Base-by-base conservation (phyloP, 495 filamentous ascomycete genomes). In the Aspergillus campestris region DNA sequence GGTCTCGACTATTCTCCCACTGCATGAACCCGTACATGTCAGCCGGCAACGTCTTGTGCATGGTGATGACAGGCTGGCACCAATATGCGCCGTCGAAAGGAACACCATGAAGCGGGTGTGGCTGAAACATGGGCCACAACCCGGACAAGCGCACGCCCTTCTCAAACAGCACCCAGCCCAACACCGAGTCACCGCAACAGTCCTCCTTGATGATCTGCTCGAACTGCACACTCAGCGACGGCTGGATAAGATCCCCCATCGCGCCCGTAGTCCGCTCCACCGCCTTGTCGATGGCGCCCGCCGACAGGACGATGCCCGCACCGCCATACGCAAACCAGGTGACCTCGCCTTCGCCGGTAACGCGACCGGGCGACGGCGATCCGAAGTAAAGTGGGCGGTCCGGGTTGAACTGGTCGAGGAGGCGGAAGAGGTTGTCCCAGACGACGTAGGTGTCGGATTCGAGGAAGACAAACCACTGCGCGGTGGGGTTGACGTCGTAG, bases 391-490 rank as follows among this genome's bases (percentile, higher is more conserved):
- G 45, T 40, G 71, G 65, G n/a, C 62, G 59, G 3, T 60, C 52
- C 3, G 70, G 66, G 52, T 79, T 67, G 24, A 79, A 67, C 32
- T 64, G 70, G 13, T 58, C 62, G 15, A 83, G 59, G 44, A 77
- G 71, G 9, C 71, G 72, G 49, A 80, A 72, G 38, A 83, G 53
- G 37, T 78, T 82, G 50, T 76, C 71, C 78, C 79, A 82, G n/a
- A 81, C 64, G 30, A 78, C 52, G 49, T 80, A 83, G 1, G 79
- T 81, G 56, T 84, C 80, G 6, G 73, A 72, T 49, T 83, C 79
- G 39, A 79, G 68, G 49, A 83, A 83, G 29, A 81, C 70, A 51
- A 76, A 84, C 78, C 78, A 84, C 36, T 75, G 67, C 13, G 65
- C 69, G 3, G 66, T 59, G 15, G 76, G 77, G 18, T 70, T 68